These are phyloP conservation scores for Peribolospora baueri DNA, from an alignment of 768 basidiomycete genomes.

Conservation along the genomic window DNA sequence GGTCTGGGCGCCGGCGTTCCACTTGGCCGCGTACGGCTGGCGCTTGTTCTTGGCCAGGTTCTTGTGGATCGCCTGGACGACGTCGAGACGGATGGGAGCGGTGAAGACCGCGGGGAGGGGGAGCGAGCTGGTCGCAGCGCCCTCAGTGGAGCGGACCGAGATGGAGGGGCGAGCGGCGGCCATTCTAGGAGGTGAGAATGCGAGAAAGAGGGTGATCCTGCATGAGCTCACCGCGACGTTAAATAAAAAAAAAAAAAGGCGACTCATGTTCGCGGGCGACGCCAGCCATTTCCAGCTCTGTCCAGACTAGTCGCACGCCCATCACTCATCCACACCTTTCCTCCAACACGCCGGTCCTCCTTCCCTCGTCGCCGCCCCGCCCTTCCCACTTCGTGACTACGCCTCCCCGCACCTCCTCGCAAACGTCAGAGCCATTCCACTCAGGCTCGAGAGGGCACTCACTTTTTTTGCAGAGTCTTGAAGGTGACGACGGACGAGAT, in stretches of 20 bases:
- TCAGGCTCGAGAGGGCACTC: too few species aligned
- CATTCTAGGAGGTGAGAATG: conserved; percentile 1
- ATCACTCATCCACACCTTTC: too few species aligned
- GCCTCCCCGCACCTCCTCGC: too few species aligned
- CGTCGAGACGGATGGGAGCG: conserved; percentile 94
- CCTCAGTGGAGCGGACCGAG: conserved; percentile 11
- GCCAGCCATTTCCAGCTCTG: neutral
- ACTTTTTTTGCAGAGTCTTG: too few species aligned
- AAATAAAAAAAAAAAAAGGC: neutral
- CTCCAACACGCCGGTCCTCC: too few species aligned
- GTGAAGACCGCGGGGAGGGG: conserved; percentile 58
- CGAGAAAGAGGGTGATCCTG: neutral
- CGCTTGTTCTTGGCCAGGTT: conserved; percentile 94
- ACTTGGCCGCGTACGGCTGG: conserved; percentile 86
- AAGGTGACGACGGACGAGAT: too few species aligned
- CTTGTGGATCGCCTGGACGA: conserved; percentile 97
- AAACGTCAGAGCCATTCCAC: too few species aligned
- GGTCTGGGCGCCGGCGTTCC: conserved; percentile 98
- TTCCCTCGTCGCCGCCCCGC: too few species aligned
- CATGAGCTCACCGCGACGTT: too few species aligned
- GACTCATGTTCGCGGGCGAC: neutral
- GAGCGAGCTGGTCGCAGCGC: conserved; percentile 10
- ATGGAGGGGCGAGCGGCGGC: conserved; percentile 10
- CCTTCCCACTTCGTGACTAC: too few species aligned
- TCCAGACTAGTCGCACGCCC: too few species aligned